These are phyloP conservation scores for Artemisia annua DNA, from an alignment of 129 eudicot species.

Conservation along the genomic window DNA sequence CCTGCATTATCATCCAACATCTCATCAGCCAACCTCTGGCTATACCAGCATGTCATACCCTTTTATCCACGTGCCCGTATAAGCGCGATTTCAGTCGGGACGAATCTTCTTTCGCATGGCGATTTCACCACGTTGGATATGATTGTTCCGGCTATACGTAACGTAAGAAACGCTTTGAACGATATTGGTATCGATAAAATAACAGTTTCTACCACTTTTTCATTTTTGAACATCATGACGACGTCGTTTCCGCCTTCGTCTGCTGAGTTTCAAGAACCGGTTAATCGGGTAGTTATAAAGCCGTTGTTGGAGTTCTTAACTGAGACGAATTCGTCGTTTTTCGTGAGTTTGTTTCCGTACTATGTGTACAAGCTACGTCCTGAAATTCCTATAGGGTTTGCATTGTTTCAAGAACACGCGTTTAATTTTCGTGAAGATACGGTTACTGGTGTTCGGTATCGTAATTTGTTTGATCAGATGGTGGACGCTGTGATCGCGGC, in stretches of 20 bases:
- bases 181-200: constrained; percentile 64
- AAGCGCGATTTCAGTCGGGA: constrained; percentile 72
- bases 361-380: constrained; percentile 43
- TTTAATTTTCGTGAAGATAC: constrained; percentile 73
- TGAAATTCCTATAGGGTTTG: constrained; percentile 68
- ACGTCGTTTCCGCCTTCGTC: constrained; percentile 84
- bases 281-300: constrained; percentile 39
- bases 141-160: constrained; percentile 71
- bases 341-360: constrained; percentile 71
- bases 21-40: constrained; percentile 66
- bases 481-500: constrained; percentile 69
- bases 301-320: constrained; percentile 60
- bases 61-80: constrained; percentile 79
- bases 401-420: constrained; percentile 57
- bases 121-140: constrained; percentile 37
- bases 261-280: constrained; percentile 70
- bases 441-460: constrained; percentile 75
- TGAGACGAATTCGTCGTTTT: constrained; percentile 70
- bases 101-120: constrained; percentile 40
- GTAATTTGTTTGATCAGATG: constrained; percentile 84
- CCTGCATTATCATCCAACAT: constrained; percentile 65
- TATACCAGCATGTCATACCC: constrained; percentile 68
- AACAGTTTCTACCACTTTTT: constrained; percentile 76
- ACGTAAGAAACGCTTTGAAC: constrained; percentile 47
- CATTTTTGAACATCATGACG: constrained; percentile 52